Evolutionary conservation across 306 rosid species (phyloP), one percentile per base, ranked within the genome.

Genomic region (Quercus gilva): DNA sequence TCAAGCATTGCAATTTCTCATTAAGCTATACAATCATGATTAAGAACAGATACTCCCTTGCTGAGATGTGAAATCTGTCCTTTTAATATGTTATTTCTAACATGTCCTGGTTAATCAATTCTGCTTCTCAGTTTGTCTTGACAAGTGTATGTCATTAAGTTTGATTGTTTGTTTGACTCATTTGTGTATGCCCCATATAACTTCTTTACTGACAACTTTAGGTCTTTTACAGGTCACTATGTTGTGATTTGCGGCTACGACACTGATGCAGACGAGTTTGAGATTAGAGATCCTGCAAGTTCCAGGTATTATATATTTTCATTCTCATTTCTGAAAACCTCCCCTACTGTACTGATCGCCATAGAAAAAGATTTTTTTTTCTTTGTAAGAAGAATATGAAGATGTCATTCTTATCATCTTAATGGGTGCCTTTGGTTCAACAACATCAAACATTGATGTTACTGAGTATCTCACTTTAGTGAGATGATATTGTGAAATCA

Each of bases 231-330:
- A 93, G 98, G 99, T 85, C 98, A 95, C 83, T 95, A 89, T 85
- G 89, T 95, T 13, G 82, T 95, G 89, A 88, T 95, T 79, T 93
- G 99, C 72, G 99, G 99, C 73, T 93, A 93, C 84, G 97, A 93
- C 77, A 85, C 88, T 78, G 90, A 67, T 79, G 90, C 92, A 9
- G 96, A 93, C 71, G 94, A 93, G 92, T 95, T 95, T 88, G 99
- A 93, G 90, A 95, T 95, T 75, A 90, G 99, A 90, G 98, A 95
- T 91, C 99, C 99, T 17, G 97, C 93, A 65, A 89, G 90, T 85
- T 73, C 94, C 56, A 90, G 86, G 99, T 95, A 90, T 53, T 55
- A 43, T 74, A 70, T 63, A 73, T 37, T 77, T 73, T 77, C 69
- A 55, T 77, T 63, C 12, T 26, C 58, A 3, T 18, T 55, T 55